Evolutionary conservation across 2,329 filamentous ascomycete species (phyloP).

Genomic region (Phyllosticta paracitricarpa): DNA sequence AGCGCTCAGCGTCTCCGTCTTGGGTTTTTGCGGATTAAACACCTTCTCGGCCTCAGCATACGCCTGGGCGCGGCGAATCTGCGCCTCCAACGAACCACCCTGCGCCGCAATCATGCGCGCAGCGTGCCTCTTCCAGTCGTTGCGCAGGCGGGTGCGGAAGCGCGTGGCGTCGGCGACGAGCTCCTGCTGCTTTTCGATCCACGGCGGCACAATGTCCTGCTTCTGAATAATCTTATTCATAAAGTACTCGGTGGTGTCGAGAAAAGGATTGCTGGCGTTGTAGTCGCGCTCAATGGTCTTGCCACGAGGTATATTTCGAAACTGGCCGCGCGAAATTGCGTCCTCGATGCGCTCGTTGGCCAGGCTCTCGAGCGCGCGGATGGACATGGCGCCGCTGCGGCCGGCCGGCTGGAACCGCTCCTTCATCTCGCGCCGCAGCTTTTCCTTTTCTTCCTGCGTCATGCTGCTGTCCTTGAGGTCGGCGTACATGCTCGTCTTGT

Average conservation of each 20-base stretch:
- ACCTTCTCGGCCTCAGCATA: conserved; percentile 66
- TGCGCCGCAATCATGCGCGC: conserved; percentile 66
- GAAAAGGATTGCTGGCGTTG: conserved; percentile 74
- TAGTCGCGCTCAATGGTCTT: conserved; percentile 72
- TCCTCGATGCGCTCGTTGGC: conserved; percentile 92
- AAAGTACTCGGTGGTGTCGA: conserved; percentile 94
- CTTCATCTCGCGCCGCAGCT: conserved; percentile 61
- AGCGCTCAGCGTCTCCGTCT: conserved; percentile 34
- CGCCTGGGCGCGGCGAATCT: conserved; percentile 59
- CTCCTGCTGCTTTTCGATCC: conserved; percentile 98
- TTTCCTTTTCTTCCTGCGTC: conserved; percentile 58
- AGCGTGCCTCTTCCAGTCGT: conserved; percentile 78
- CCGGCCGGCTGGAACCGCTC: conserved; percentile 70
- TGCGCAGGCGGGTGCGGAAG: conserved; percentile 66
- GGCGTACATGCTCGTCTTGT: conserved; percentile 47
- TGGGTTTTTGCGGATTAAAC: conserved; percentile 42
- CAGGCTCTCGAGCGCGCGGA: conserved; percentile 69
- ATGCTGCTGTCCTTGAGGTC: conserved; percentile 46
- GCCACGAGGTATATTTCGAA: conserved; percentile 73
- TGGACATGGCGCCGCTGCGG: conserved; percentile 61
- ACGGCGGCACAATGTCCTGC: conserved; percentile 90
- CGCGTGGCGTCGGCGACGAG: conserved; percentile 56
- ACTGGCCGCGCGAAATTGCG: conserved; percentile 84
- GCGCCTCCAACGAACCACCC: conserved; percentile 64
- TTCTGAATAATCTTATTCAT: conserved; percentile 98